Conservation (phyloP, 306 rosid species). For the Phaseolus lunatus region DNA sequence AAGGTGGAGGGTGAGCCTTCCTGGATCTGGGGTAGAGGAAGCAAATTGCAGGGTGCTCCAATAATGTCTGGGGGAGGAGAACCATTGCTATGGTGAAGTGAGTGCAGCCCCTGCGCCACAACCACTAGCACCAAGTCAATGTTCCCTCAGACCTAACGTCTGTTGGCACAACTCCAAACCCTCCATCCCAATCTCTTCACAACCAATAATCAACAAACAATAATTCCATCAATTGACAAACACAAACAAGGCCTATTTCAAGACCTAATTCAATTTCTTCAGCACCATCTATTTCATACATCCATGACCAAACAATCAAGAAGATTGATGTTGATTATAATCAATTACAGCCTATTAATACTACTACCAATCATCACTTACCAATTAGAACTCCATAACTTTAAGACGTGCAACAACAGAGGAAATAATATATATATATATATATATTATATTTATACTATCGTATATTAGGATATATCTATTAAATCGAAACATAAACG, state of each 20-base stretch:
- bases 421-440: neutral
- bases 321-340: neutral
- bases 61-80: neutral
- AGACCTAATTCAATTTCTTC: conserved; percentile 2
- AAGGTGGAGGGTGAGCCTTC: neutral
- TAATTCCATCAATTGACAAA: conserved; percentile 6
- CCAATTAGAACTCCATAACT: neutral
- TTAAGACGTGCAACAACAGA: neutral
- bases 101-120: neutral
- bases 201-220: neutral
- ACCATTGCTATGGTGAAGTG: neutral
- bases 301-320: conserved; percentile 6
- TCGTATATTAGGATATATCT: neutral
- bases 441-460: too few relatives aligned
- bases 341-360: neutral
- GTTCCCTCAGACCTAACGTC: neutral
- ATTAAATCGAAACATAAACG: neutral
- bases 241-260: neutral
- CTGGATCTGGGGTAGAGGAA: neutral
- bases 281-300: neutral
- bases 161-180: neutral
- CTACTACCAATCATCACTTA: neutral
- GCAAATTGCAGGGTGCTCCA: neutral
- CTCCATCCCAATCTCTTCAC: neutral
- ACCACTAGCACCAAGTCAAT: neutral